A percentile compares a stretch with the other conserved stretches of the same genome.
Conservation (phyloP, 306 rosid species). For the Ormosia emarginata region DNA sequence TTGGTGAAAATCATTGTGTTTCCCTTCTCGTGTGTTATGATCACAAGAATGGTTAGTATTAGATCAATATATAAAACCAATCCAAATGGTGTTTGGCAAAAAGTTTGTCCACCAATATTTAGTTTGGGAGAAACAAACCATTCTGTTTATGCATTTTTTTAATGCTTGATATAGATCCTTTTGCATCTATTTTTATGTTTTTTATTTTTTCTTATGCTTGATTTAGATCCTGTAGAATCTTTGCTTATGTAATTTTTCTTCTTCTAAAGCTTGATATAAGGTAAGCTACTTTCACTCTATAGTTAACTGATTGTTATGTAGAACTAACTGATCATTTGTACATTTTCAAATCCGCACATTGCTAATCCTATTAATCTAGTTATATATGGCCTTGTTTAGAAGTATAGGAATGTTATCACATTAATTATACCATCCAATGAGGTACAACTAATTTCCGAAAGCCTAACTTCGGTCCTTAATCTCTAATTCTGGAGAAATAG, state of each 20-base stretch:
- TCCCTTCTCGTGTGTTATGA: constrained; percentile 5
- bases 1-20: constrained; percentile 21
- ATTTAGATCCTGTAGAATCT: not conserved
- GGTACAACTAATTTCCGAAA: not conserved
- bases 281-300: not conserved
- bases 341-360: not conserved
- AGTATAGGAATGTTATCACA: not conserved
- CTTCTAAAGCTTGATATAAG: too few relatives aligned
- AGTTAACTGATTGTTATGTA: not conserved
- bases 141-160: not conserved
- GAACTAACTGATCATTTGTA: not conserved
- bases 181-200: too few relatives aligned
- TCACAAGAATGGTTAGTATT: not conserved
- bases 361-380: not conserved
- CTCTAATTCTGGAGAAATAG: not conserved
- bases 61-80: not conserved
- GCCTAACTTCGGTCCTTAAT: not conserved
- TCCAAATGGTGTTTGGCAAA: not conserved
- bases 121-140: not conserved
- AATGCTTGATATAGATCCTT: too few relatives aligned
- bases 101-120: constrained; percentile 6
- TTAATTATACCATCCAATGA: not conserved
- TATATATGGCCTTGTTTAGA: not conserved
- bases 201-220: not conserved
- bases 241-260: not conserved